These are phyloP conservation scores for Phanerochaete carnosa DNA, from an alignment of 768 basidiomycete species.

Conservation along the genomic window DNA sequence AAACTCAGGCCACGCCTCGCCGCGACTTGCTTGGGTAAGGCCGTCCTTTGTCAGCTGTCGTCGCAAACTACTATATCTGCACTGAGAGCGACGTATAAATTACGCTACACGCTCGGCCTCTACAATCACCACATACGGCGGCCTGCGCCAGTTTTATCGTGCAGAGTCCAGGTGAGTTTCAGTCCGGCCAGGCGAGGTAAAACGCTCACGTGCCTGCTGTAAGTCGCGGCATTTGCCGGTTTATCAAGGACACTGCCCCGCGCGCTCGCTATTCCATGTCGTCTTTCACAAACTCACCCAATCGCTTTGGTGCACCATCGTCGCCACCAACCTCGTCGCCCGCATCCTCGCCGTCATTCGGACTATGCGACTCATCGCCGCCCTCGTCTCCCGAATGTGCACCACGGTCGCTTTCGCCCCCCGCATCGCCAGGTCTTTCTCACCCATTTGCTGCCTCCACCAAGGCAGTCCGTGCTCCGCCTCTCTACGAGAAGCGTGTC, in stretches of 20 bases:
- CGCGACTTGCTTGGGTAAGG: too few species aligned
- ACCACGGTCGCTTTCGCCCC: slow-evolving; percentile 27
- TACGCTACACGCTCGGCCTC: too few species aligned
- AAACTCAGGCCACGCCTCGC: too few species aligned
- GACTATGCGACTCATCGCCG: slow-evolving; percentile 36
- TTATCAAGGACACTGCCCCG: neutral
- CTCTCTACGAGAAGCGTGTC: slow-evolving; percentile 38
- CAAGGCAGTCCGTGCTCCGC: slow-evolving; percentile 40
- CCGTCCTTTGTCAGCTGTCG: too few species aligned
- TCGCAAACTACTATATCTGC: too few species aligned
- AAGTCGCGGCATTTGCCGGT: neutral
- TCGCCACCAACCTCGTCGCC: slow-evolving; percentile 37
- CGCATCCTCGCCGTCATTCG: slow-evolving; percentile 44
- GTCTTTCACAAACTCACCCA: neutral
- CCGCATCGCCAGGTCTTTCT: slow-evolving; percentile 24
- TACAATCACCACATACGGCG: too few species aligned
- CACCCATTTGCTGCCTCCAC: slow-evolving; percentile 62
- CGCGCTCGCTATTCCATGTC: neutral
- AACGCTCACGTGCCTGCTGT: too few species aligned
- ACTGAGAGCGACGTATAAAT: too few species aligned
- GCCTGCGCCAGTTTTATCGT: too few species aligned
- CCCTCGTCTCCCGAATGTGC: slow-evolving; percentile 30
- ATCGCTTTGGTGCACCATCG: neutral
- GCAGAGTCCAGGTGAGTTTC: too few species aligned
- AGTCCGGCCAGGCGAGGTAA: too few species aligned